These are phyloP conservation scores for Lipomyces yamanashiensis DNA, from an alignment of 805 yeast species.

Conservation along the genomic window DNA sequence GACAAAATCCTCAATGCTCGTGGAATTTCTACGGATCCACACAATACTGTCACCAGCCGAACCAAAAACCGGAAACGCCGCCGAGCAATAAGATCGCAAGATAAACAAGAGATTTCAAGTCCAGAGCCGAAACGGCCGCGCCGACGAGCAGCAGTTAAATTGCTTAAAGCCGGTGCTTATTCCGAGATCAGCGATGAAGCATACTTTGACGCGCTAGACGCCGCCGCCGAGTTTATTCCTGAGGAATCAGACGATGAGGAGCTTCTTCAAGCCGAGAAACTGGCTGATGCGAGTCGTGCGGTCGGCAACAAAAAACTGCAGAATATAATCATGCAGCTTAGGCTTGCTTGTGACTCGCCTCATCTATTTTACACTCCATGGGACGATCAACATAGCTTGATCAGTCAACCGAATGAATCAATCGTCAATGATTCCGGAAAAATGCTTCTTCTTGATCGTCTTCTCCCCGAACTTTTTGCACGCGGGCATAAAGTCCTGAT, in stretches of 20 bases:
- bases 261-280: constrained; percentile 15
- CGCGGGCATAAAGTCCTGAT: constrained; percentile 72
- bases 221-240: neutral
- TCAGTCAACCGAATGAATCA: constrained; percentile 46
- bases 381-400: constrained; percentile 48
- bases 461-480: constrained; percentile 57
- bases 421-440: constrained; percentile 71
- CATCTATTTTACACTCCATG: constrained; percentile 83
- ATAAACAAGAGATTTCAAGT: neutral
- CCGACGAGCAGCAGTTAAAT: neutral
- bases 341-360: constrained; percentile 86
- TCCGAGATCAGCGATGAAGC: constrained; percentile 19
- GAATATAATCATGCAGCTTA: constrained; percentile 79
- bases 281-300: constrained; percentile 38
- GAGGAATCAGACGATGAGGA: constrained; percentile 14
- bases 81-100: neutral
- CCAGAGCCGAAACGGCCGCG: constrained; percentile 5
- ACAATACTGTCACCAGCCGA: neutral
- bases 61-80: too few species aligned
- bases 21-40: neutral
- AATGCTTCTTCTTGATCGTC: constrained; percentile 66
- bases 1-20: constrained; percentile 40
- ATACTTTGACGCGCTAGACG: constrained; percentile 20
- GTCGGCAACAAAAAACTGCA: constrained; percentile 59
- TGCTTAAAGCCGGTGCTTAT: constrained; percentile 1